A percentile compares a stretch with the other conserved stretches of the same genome.
These are phyloP conservation scores for Coemansia sp. DNA, from an alignment of 192 early-diverging fungal species.

Conservation along the genomic window DNA sequence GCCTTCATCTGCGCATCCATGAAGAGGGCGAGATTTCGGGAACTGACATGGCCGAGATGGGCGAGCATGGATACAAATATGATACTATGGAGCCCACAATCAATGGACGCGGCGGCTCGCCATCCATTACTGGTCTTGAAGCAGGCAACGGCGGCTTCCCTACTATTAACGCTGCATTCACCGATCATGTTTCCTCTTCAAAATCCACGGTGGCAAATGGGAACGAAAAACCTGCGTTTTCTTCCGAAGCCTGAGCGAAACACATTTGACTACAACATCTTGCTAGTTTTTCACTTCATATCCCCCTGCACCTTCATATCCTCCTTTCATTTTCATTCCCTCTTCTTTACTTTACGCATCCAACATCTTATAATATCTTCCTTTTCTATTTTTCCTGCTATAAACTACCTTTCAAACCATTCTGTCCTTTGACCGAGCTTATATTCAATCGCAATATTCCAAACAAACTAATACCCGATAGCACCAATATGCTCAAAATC, in stretches of 20 bases:
- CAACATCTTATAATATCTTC: conserved; percentile 1
- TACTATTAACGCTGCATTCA: background rate
- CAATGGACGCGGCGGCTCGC: conserved; percentile 19
- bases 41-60: conserved; percentile 83
- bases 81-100: conserved; percentile 34
- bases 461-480: no score
- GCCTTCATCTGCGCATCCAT: conserved; percentile 73
- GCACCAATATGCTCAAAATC: no score
- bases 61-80: conserved; percentile 66
- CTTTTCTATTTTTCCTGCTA: background rate
- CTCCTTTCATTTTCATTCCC: background rate
- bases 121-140: conserved; percentile 24
- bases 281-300: no score
- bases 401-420: background rate
- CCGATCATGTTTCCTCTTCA: conserved; percentile 11
- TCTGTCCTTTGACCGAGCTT: no score
- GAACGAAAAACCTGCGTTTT: conserved; percentile 25
- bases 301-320: no score
- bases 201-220: conserved; percentile 23
- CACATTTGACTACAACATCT: no score
- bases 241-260: background rate
- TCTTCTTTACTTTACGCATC: background rate
- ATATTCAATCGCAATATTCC: no score
- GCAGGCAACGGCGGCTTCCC: conserved; percentile 9
- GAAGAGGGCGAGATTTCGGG: conserved; percentile 75